Evolutionary conservation across 768 basidiomycete genomes (phyloP).

Genomic region (Lactarius sp.): DNA sequence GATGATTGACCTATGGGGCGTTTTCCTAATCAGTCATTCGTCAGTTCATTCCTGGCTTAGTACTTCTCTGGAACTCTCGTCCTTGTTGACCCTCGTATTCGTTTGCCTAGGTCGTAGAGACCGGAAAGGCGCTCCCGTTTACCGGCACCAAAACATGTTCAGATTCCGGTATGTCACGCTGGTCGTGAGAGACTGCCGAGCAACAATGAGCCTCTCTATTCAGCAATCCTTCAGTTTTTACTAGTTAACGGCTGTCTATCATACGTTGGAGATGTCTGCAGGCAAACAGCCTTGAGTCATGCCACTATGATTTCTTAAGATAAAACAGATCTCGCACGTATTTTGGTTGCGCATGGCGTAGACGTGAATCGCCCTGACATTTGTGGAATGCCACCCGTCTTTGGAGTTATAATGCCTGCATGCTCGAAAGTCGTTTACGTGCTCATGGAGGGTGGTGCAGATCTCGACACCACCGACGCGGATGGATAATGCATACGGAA

Average conservation of each 20-base stretch:
- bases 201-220: constrained; percentile 20
- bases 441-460: constrained; percentile 47
- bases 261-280: constrained; percentile 25
- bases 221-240: constrained; percentile 37
- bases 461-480: constrained; percentile 33
- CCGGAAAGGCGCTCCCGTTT: constrained; percentile 22
- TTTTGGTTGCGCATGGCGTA: constrained; percentile 44
- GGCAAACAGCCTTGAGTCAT: constrained; percentile 49
- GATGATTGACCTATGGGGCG: neutral
- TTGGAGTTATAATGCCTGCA: constrained; percentile 31
- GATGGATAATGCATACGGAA: constrained; percentile 15
- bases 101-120: neutral
- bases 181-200: constrained; percentile 18
- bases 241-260: neutral
- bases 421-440: constrained; percentile 34
- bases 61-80: too few relatives aligned
- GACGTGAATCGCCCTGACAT: constrained; percentile 46
- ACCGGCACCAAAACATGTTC: constrained; percentile 25
- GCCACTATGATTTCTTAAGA: constrained; percentile 32
- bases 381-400: constrained; percentile 44
- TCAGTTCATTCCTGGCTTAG: neutral
- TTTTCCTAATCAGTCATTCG: neutral
- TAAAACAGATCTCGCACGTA: constrained; percentile 33
- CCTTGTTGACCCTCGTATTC: neutral
- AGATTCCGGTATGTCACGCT: constrained; percentile 24